Percentiles rank a stretch among this genome's conserved stretches.
These are phyloP conservation scores for Porogramme epimiltina DNA, from an alignment of 1,284 basidiomycete species.

Conservation along the genomic window DNA sequence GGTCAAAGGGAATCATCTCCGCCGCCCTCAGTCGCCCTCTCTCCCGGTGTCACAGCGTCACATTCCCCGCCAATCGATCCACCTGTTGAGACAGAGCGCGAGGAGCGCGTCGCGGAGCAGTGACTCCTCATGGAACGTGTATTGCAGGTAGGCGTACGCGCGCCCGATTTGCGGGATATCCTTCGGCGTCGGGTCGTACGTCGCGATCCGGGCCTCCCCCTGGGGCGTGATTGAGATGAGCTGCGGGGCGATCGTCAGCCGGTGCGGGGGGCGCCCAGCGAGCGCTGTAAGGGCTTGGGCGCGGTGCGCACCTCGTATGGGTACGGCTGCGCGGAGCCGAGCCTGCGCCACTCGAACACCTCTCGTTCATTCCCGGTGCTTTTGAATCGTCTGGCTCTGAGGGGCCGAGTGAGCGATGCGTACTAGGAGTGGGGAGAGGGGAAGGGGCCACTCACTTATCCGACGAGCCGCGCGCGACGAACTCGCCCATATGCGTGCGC, in stretches of 20 bases:
- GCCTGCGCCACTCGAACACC: slow-evolving; percentile 63
- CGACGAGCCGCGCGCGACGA: slow-evolving; percentile 54
- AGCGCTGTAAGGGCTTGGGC: neutral
- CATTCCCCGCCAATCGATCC: slow-evolving; percentile 60
- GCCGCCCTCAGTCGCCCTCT: slow-evolving; percentile 2
- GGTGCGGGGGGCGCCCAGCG: neutral
- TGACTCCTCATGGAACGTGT: slow-evolving; percentile 58
- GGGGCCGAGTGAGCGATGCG: neutral
- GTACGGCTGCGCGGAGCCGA: slow-evolving; percentile 38
- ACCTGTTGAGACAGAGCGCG: slow-evolving; percentile 70
- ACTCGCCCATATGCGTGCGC: slow-evolving; percentile 60
- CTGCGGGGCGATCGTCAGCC: slow-evolving; percentile 1
- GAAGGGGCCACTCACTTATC: slow-evolving; percentile 42
- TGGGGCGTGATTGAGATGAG: slow-evolving; percentile 19
- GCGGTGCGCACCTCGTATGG: slow-evolving; percentile 56
- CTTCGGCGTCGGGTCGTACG: slow-evolving; percentile 54
- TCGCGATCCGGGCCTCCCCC: slow-evolving; percentile 48
- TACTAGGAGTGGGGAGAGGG: neutral
- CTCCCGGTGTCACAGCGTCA: slow-evolving; percentile 13
- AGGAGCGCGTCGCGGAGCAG: slow-evolving; percentile 66
- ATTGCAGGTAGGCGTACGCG: slow-evolving; percentile 61
- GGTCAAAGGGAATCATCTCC: neutral
- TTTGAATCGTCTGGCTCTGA: slow-evolving; percentile 60
- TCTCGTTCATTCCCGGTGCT: slow-evolving; percentile 44
- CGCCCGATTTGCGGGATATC: slow-evolving; percentile 53